phyloP scores from a whole-genome alignment of 345 rosid species.

The Cardamine chenopodiifolia region DNA sequence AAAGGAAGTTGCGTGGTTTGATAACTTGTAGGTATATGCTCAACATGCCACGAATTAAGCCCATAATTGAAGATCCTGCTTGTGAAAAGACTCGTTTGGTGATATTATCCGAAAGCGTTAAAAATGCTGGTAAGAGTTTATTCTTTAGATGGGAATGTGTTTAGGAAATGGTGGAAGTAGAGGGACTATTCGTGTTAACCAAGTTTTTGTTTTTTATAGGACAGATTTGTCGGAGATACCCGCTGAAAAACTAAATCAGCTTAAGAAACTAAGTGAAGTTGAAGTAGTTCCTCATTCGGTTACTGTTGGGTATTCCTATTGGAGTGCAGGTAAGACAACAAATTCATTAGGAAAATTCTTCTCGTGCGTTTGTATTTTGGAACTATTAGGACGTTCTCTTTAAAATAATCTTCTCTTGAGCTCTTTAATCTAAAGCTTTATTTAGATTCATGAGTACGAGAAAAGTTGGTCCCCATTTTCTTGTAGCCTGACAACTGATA shows the following conservation, averaged over 20 bases:
- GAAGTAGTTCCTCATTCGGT: constrained; percentile 72
- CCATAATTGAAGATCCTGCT: constrained; percentile 74
- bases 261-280: constrained; percentile 59
- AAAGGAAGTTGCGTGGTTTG: constrained; percentile 10
- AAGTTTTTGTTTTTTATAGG: constrained; percentile 33
- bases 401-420: neutral
- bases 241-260: constrained; percentile 54
- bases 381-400: constrained; percentile 4
- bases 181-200: constrained; percentile 17
- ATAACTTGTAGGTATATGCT: constrained; percentile 67
- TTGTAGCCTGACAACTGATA: neutral
- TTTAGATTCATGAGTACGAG: neutral
- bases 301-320: constrained; percentile 89
- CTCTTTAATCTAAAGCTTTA: neutral
- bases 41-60: constrained; percentile 79
- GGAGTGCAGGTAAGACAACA: constrained; percentile 70
- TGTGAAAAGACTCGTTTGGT: constrained; percentile 64
- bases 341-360: constrained; percentile 5
- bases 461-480: neutral
- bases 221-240: constrained; percentile 83
- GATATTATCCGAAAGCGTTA: constrained; percentile 72
- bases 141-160: constrained; percentile 1
- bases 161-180: constrained; percentile 12
- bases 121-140: constrained; percentile 53
- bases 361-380: neutral